These are phyloP conservation scores for Colletotrichum magnum DNA, from an alignment of 2,329 filamentous ascomycete genomes.

Conservation along the genomic window DNA sequence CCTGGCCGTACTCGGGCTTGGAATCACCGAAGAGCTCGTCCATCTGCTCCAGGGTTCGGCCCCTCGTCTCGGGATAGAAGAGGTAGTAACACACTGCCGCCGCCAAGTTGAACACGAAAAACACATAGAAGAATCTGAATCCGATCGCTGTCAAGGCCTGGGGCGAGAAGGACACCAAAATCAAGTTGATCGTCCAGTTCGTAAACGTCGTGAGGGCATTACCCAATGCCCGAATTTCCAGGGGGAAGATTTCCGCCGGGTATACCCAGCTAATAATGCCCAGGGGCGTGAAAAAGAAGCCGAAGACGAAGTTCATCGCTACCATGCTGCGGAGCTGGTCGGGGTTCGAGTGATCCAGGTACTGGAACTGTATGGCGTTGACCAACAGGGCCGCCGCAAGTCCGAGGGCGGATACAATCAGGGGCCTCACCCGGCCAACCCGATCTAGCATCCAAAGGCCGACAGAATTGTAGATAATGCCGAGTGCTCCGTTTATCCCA, in stretches of 20 bases:
- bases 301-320: slow-evolving; percentile 53
- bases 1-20: neutral
- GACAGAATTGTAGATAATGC: slow-evolving; percentile 62
- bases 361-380: slow-evolving; percentile 48
- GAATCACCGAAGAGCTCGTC: slow-evolving; percentile 52
- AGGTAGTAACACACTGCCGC: slow-evolving; percentile 44
- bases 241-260: slow-evolving; percentile 56
- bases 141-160: slow-evolving; percentile 56
- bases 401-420: slow-evolving; percentile 57
- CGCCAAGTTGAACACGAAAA: slow-evolving; percentile 46
- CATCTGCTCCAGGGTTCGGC: slow-evolving; percentile 52
- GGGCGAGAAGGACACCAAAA: slow-evolving; percentile 65
- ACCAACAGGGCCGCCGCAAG: slow-evolving; percentile 47
- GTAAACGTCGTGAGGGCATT: slow-evolving; percentile 48
- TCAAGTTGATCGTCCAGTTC: slow-evolving; percentile 52
- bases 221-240: slow-evolving; percentile 49
- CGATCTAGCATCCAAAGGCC: slow-evolving; percentile 61
- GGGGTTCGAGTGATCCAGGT: slow-evolving; percentile 44
- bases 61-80: slow-evolving; percentile 52
- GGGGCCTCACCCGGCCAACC: slow-evolving; percentile 62
- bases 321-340: slow-evolving; percentile 48
- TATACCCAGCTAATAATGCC: slow-evolving; percentile 61
- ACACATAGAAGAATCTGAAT: slow-evolving; percentile 60
- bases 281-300: slow-evolving; percentile 48
- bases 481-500: slow-evolving; percentile 64